These are phyloP conservation scores for Fragaria ananassa DNA, from an alignment of 306 rosid species.

Conservation along the genomic window DNA sequence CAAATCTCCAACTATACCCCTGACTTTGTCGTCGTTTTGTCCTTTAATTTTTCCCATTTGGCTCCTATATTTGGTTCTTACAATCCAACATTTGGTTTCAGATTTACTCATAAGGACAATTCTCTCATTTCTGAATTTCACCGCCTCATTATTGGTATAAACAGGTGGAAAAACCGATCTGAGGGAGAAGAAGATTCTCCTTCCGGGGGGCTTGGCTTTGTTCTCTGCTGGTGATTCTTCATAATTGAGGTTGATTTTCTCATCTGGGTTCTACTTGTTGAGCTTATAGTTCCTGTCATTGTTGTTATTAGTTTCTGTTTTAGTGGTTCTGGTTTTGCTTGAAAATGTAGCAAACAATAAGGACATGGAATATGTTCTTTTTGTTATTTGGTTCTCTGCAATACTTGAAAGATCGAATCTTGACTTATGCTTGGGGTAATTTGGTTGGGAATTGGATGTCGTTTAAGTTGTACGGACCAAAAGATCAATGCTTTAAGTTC, in stretches of 20 bases:
- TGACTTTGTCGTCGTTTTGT: neutral
- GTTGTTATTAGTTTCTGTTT: neutral
- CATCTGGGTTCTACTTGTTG: conserved; percentile 5
- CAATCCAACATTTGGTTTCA: neutral
- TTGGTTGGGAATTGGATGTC: neutral
- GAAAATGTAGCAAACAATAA: neutral
- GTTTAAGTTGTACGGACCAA: neutral
- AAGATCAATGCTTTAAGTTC: conserved; percentile 3
- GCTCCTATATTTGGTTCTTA: neutral
- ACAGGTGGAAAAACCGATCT: neutral
- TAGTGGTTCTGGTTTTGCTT: neutral
- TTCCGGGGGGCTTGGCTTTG: conserved; percentile 19
- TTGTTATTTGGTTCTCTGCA: conserved; percentile 4
- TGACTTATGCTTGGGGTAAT: neutral
- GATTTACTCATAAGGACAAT: neutral
- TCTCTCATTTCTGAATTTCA: conserved; percentile 2
- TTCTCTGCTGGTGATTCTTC: conserved; percentile 32
- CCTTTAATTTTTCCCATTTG: neutral
- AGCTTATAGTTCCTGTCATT: neutral
- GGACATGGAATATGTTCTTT: neutral
- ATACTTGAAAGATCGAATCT: neutral
- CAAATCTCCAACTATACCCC: neutral
- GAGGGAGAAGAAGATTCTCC: conserved; percentile 19
- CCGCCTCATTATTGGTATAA: conserved; percentile 16
- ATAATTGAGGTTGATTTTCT: conserved; percentile 21